Percentiles rank a stretch among this genome's conserved stretches.
These are phyloP conservation scores for Bifiguratus adelaidae DNA, from an alignment of 192 early-diverging fungal species.

Conservation along the genomic window DNA sequence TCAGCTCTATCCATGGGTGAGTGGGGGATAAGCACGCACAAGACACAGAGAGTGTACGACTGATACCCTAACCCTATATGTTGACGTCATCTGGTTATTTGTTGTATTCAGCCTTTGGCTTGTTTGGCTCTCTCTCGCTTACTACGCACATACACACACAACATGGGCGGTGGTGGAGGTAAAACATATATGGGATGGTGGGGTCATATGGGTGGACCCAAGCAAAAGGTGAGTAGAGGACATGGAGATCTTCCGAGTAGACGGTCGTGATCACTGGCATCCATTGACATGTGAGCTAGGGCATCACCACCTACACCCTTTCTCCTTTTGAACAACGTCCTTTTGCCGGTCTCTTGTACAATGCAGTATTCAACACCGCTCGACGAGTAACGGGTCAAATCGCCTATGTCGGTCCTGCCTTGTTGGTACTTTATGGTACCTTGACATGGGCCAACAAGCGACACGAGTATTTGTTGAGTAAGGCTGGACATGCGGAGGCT, in stretches of 20 bases:
- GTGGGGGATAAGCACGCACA: too few species aligned
- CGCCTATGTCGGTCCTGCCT: constrained; percentile 41
- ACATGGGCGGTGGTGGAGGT: constrained; percentile 12
- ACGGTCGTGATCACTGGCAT: neutral
- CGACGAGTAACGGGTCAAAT: constrained; percentile 40
- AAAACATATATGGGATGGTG: constrained; percentile 24
- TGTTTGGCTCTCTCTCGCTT: too few species aligned
- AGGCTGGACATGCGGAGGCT: constrained; percentile 30
- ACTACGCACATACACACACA: too few species aligned
- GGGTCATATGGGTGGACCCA: constrained; percentile 46
- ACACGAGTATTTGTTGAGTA: constrained; percentile 23
- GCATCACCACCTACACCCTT: constrained; percentile 43
- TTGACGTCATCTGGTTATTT: too few species aligned
- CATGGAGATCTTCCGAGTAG: neutral
- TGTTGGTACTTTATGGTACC: constrained; percentile 30
- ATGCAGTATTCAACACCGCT: constrained; percentile 51
- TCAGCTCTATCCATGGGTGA: too few species aligned
- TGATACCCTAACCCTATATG: too few species aligned
- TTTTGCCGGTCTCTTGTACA: constrained; percentile 43
- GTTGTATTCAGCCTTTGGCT: too few species aligned
- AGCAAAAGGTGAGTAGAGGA: constrained; percentile 24
- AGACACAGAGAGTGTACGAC: too few species aligned
- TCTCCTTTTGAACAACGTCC: constrained; percentile 53
- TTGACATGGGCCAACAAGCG: constrained; percentile 30
- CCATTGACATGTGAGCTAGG: constrained; percentile 6